Evolutionary conservation across 2,329 filamentous ascomycete genomes (phyloP), one percentile per base, ranked within the genome.

Genomic region (Colletotrichum lupini): DNA sequence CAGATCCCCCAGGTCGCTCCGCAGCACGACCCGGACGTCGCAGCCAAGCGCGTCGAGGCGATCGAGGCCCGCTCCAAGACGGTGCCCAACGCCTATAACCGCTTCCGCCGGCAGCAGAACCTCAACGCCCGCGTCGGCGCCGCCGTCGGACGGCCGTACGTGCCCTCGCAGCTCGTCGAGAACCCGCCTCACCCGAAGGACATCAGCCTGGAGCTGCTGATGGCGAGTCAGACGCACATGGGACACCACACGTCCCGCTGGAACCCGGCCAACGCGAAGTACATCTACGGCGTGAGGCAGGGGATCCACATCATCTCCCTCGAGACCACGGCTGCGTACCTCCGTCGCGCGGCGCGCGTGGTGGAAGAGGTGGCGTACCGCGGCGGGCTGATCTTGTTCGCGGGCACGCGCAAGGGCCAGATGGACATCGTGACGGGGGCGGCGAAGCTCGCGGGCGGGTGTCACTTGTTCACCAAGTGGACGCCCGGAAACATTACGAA

Each of bases 281-380:
- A 98, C 85, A 98, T 99, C 81, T 95, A 94, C 81, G 97, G 97
- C 78, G 90, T 97, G 74, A 90, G 97, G 57, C 90, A 97, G 77
- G 95, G 93, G 19, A 92, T 97, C 74, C 96, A 98, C 84, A 95
- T 99, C 81, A 98, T 99, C 82, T 93, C 93, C 11, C 91, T 98
- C 4, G 97, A 99, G 81, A 89, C 91, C 73, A 98, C 94, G 37
- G 95, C 95, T 16, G 93, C 95, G 19, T 93, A 98, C 83, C 89
- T 99, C 68, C 92, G 96, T n/a, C 92, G 97, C 63, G 95, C 97
- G 5, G 95, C 95, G n/a, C 94, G 95, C 78, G 92, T 99, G 4
- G 95, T 98, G 1, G 92, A 95, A 79, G 95, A 95, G 80, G 94
- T 98, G 1, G 90, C 95, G 8, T 93, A 93, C 80, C 87, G 91